Base-by-base conservation (phyloP, 2,329 filamentous ascomycete species). In the Diaporthe citriasiana region DNA sequence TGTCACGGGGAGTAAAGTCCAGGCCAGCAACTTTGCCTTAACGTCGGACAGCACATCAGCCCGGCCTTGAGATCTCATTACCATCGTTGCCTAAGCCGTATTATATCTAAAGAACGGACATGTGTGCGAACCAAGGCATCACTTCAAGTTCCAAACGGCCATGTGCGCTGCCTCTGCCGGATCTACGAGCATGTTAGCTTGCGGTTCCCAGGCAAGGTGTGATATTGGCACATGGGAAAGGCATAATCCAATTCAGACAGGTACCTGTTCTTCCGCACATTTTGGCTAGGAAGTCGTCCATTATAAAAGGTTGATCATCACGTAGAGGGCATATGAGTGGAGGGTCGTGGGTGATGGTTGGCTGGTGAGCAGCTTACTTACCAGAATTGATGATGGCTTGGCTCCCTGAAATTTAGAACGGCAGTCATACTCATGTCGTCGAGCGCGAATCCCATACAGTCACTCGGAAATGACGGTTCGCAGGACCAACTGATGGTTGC, bases 271-370 rank as follows among this genome's bases (percentile, higher is more conserved):
- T 51, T 73, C 71, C 65, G 63, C 71, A 73, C 51, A 69, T 70
- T 73, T 69, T 73, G 71, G 56, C 71, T 73, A 73, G 65, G 71
- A 73, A 73, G 71, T 73, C 71, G 71, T 73, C 71, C 71, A 73
- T 73, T 73, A 73, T 73, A 70, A 72, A 73, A 73, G 71, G 71
- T 50, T 60, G 71, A 70, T 70, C 65, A 73, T 70, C 71, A 73
- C 60, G 63, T 70, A 60, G 55, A 70, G 47, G 33, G 63, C 45
- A 40, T 6, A 22, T 40, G 47, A 12, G 30, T 40, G 15, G 33
- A 27, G 47, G 45, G n/a, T 22, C 6, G 33, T 9, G 13, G 33
- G 25, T 53, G 45, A 27, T 53, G 63, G 15, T 33, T 27, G 47
- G 47, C 27, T 33, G 30, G n/a, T n/a, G 17, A 27, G 22, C 59